These are phyloP conservation scores for Uncinocarpus reesii DNA, from an alignment of 2,329 filamentous ascomycete genomes.

Conservation along the genomic window DNA sequence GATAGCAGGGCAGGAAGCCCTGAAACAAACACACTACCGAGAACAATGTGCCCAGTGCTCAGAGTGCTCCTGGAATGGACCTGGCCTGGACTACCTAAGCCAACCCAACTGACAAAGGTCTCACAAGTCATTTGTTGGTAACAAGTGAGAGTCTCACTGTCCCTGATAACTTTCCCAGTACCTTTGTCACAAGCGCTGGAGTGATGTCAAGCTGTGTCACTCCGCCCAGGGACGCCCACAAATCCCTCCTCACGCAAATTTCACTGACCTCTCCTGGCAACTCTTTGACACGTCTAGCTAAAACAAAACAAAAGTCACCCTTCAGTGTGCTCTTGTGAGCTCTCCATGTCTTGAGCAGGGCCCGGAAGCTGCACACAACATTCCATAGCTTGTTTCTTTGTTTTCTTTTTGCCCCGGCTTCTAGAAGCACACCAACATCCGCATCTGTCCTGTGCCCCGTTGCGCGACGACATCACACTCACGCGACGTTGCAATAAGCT, in stretches of 20 bases:
- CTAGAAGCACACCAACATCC: not conserved
- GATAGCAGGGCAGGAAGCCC: too few species aligned
- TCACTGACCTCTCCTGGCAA: not conserved
- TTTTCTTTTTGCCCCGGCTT: not conserved
- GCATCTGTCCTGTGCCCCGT: not conserved
- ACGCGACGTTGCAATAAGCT: constrained; percentile 4
- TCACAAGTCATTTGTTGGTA: not conserved
- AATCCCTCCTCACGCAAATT: not conserved
- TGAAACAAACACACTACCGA: too few species aligned
- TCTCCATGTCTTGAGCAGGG: not conserved
- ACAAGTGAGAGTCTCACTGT: not conserved
- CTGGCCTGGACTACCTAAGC: too few species aligned
- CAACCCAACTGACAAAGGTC: not conserved
- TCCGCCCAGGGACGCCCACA: not conserved
- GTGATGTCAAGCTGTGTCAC: constrained; percentile 10
- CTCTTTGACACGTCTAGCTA: not conserved
- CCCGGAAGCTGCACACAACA: not conserved
- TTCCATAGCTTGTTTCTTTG: not conserved
- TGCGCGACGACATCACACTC: not conserved
- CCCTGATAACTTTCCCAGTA: not conserved
- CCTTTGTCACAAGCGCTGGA: not conserved
- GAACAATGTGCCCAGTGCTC: too few species aligned
- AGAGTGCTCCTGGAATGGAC: too few species aligned
- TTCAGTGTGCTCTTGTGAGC: not conserved
- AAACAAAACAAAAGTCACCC: not conserved